Percentiles rank a stretch among this genome's conserved stretches.
phyloP scores from a whole-genome alignment of 2,329 filamentous ascomycete genomes.

The Aspergillus oerlinghausenensis region DNA sequence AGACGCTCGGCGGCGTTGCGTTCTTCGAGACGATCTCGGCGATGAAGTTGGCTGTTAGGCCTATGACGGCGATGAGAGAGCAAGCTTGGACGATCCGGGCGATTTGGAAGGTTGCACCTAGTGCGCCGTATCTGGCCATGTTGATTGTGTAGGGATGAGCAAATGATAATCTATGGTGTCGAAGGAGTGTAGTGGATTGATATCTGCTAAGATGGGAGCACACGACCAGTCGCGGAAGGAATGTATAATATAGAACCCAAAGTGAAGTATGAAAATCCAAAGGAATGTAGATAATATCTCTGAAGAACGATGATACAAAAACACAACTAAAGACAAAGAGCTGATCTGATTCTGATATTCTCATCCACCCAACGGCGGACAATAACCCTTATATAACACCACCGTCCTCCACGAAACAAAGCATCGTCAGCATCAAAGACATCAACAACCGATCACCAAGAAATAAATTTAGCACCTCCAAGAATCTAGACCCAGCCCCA shows the following conservation, averaged over 20 bases:
- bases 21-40: slow-evolving; percentile 65
- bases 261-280: not conserved
- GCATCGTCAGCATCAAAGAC: not conserved
- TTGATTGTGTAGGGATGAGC: not conserved
- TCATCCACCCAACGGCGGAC: not conserved
- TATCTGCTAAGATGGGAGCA: not conserved
- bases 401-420: not conserved
- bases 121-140: slow-evolving; percentile 55
- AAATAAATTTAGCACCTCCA: not conserved
- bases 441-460: not conserved
- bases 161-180: not conserved
- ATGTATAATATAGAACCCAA: not conserved
- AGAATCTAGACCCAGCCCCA: not conserved
- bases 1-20: slow-evolving; percentile 62
- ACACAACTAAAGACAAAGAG: not conserved
- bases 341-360: not conserved
- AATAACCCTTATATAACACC: not conserved
- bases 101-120: slow-evolving; percentile 73
- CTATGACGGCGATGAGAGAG: slow-evolving; percentile 71
- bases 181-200: slow-evolving; percentile 1
- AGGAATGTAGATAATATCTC: not conserved
- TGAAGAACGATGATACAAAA: not conserved
- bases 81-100: slow-evolving; percentile 67
- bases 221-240: not conserved
- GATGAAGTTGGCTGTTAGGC: slow-evolving; percentile 78